Base-by-base conservation (phyloP, 164 flowering plant genomes). In the Litsea cubeba region DNA sequence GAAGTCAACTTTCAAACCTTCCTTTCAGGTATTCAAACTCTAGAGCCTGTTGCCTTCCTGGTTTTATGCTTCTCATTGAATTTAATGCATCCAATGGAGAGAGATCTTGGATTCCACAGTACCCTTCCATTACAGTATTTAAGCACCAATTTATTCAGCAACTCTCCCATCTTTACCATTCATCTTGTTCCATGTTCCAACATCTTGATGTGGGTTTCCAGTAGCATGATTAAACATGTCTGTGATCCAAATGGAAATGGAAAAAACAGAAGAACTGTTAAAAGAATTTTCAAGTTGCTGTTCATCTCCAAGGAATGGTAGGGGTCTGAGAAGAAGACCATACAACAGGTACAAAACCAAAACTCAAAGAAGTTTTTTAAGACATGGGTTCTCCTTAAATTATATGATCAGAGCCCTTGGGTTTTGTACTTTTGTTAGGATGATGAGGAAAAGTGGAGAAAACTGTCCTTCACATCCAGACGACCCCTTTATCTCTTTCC, bases 1-100 rank as follows among this genome's bases (percentile, higher is more conserved):
- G 26, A 57, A 35, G 71, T 74, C 75, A 72, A 72, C 70, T 25
- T 65, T 65, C 24, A 22, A 65, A 28, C 64, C 69, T 6, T 66
- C 32, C 40, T 73, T 54, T 66, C 6, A 6, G 62, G 69, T 51
- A 10, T 57, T 64, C 72, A 46, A 72, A 54, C 70, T 50, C 54
- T 28, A 71, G 20, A 57, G 54, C 71, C 67, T 49, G 24, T 65
- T 22, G 23, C 49, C 20, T 30, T 50, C 70, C 78, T 11, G 68
- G 62, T 63, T 24, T 76, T n/a, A 25, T 28, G 69, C 78, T 26
- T 64, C 15, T 23, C 50, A 3, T 69, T 49, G 26, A 50, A 50
- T 12, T 50, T 50, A 24, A 63, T 24, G 28, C 66, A 22, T 22
- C 22, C 26, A 23, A 22, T 6, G 66, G 66, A 58, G 22, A 58